Evolutionary conservation across 768 basidiomycete genomes (phyloP), one percentile per base, ranked within the genome.

Genomic region (Phaffia australis): DNA sequence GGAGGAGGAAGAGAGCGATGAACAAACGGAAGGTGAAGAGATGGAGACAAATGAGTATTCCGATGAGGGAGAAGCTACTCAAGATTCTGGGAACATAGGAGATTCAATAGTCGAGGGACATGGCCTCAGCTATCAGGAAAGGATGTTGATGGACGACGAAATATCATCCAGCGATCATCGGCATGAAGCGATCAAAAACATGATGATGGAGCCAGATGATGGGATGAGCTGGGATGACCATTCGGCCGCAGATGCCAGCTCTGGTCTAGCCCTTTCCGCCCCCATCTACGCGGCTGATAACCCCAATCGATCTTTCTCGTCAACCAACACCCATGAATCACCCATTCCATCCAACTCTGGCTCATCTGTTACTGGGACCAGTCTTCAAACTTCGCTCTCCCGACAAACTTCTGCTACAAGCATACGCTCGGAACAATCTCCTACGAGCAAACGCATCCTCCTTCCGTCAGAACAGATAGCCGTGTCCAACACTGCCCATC

Each of bases 211-310:
- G 61, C 83, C 73, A 11, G 89, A 90, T 68, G 90, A 92, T 72
- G 87, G 85, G 2, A 88, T 93, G 83, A 81, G 82, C 68, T 93
- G 92, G 91, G 89, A 91, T 57, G 87, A 89, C 63, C 76, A 79
- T 48, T 81, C 80, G 15, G 84, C 82, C 1, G 83, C 82, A 62
- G 16, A 3, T 27, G 56, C 25, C 7, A 49, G 46, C 5, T 16
- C 18, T 46, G 23, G 59, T 49, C 47, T 46, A n/a, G 11, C 35
- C 35, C 35, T 11, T 42, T 42, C 35, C 35, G 35, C 35, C 11
- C 35, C 35, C 11, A 42, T 42, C 35, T 42, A 42, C 35, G 35
- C 35, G 35, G 35, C 35, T 11, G 11, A 42, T 42, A 42, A 4
- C 35, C 35, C 11, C 35, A 42, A 42, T 42, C 35, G 35, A 21